A percentile compares a stretch with the other conserved stretches of the same genome.
These are phyloP conservation scores for Pseudonitzschia multiseries DNA, from an alignment of 108 stramenopile genomes.

Conservation along the genomic window DNA sequence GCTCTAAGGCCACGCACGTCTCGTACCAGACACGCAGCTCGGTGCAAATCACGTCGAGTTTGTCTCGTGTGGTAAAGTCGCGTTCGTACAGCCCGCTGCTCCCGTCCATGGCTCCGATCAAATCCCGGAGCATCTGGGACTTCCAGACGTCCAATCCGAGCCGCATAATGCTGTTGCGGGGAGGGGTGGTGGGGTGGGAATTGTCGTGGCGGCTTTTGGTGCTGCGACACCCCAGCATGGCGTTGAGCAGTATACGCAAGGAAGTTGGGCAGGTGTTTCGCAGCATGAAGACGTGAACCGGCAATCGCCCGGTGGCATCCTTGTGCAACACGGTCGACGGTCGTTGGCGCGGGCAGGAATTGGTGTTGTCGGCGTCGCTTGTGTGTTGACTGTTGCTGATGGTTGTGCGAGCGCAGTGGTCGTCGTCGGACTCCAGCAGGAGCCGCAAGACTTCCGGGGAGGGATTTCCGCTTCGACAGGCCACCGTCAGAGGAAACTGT, in stretches of 20 bases:
- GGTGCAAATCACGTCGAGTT: constrained; percentile 50
- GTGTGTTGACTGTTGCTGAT: not conserved
- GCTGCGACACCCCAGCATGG: constrained; percentile 38
- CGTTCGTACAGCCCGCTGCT: constrained; percentile 42
- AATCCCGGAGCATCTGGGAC: constrained; percentile 28
- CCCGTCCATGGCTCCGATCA: constrained; percentile 35
- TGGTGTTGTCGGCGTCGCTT: not conserved
- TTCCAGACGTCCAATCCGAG: constrained; percentile 61
- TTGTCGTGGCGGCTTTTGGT: constrained; percentile 15
- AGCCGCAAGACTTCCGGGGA: constrained; percentile 40
- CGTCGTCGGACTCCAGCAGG: constrained; percentile 34
- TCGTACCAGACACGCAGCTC: constrained; percentile 42
- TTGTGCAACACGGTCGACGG: constrained; percentile 43
- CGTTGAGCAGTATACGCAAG: constrained; percentile 32
- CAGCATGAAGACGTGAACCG: constrained; percentile 57
- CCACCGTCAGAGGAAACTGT: constrained; percentile 64
- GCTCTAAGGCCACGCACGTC: constrained; percentile 44
- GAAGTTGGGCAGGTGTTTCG: constrained; percentile 14
- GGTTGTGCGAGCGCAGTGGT: not conserved
- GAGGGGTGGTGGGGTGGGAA: no score
- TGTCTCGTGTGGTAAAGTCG: constrained; percentile 58
- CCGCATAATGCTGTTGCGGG: constrained; percentile 21
- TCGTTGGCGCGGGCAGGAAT: not conserved
- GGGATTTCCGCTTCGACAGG: constrained; percentile 50
- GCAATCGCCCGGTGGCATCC: constrained; percentile 54